phyloP scores from a whole-genome alignment of 2,329 filamentous ascomycete genomes.

The Trichoderma koningii region DNA sequence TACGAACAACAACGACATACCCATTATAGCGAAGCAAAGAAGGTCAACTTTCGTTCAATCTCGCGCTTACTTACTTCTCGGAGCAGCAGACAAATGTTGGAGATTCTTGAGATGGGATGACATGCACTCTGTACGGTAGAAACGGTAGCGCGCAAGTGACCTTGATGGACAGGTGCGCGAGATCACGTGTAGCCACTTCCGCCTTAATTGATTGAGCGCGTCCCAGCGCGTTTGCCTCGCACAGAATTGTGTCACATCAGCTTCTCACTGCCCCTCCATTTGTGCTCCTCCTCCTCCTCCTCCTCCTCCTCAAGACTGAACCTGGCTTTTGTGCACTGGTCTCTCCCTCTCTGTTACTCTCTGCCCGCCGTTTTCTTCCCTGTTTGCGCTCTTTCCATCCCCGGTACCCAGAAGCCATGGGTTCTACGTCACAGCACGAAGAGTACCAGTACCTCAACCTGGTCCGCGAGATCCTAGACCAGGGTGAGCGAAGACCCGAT shows the following conservation, averaged over 20 bases:
- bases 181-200: slow-evolving; percentile 10
- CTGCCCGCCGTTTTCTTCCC: not conserved
- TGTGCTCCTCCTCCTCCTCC: not conserved
- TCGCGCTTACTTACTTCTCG: too few species aligned
- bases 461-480: slow-evolving; percentile 77
- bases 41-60: too few species aligned
- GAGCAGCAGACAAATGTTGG: too few species aligned
- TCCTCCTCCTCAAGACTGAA: not conserved
- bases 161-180: slow-evolving; percentile 12
- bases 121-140: too few species aligned
- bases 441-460: slow-evolving; percentile 93
- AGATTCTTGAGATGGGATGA: too few species aligned
- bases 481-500: slow-evolving; percentile 87
- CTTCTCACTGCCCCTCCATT: not conserved
- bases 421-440: slow-evolving; percentile 60
- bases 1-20: too few species aligned
- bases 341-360: not conserved
- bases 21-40: too few species aligned
- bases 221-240: slow-evolving; percentile 1
- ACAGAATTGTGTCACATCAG: not conserved
- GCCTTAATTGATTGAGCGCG: not conserved
- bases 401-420: not conserved
- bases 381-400: not conserved
- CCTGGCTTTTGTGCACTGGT: not conserved
- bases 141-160: not conserved